Evolutionary conservation across 352 stramenopile species (phyloP).

Genomic region (Phytophthora chlamydospora): DNA sequence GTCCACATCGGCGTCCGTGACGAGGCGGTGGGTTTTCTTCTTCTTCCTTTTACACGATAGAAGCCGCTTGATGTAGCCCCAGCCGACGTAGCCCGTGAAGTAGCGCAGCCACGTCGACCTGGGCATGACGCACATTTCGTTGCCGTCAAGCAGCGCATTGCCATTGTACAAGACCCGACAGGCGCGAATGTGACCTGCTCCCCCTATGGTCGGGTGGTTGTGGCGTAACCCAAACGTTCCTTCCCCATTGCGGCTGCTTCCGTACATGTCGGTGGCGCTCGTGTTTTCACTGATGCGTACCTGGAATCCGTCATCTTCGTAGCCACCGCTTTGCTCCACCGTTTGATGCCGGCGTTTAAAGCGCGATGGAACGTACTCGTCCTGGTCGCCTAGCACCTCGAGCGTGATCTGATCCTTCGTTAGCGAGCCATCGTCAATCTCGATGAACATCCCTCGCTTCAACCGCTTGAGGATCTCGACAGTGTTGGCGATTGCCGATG

Average conservation of each 20-base stretch:
- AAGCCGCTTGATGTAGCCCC: constrained; percentile 49
- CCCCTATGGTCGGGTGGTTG: constrained; percentile 50
- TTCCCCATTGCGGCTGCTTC: constrained; percentile 16
- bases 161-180: constrained; percentile 81
- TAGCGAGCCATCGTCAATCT: constrained; percentile 80
- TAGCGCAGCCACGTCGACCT: constrained; percentile 64
- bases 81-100: constrained; percentile 56
- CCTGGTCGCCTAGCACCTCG: constrained; percentile 68
- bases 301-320: constrained; percentile 35
- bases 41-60: constrained; percentile 51
- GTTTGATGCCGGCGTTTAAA: constrained; percentile 38
- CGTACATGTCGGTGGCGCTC: constrained; percentile 24
- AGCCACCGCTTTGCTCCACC: constrained; percentile 6
- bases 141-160: constrained; percentile 70
- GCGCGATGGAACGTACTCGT: constrained; percentile 53
- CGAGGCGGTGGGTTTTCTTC: constrained; percentile 53
- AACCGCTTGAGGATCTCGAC: constrained; percentile 62
- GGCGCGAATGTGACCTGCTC: constrained; percentile 61
- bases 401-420: constrained; percentile 84
- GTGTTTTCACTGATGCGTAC: constrained; percentile 55
- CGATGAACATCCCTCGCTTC: constrained; percentile 58
- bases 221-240: constrained; percentile 59
- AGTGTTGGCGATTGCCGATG: constrained; percentile 53
- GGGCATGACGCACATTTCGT: constrained; percentile 67
- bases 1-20: constrained; percentile 74